Evolutionary conservation across 768 basidiomycete genomes (phyloP).

Genomic region (Floccularia luteovirens): DNA sequence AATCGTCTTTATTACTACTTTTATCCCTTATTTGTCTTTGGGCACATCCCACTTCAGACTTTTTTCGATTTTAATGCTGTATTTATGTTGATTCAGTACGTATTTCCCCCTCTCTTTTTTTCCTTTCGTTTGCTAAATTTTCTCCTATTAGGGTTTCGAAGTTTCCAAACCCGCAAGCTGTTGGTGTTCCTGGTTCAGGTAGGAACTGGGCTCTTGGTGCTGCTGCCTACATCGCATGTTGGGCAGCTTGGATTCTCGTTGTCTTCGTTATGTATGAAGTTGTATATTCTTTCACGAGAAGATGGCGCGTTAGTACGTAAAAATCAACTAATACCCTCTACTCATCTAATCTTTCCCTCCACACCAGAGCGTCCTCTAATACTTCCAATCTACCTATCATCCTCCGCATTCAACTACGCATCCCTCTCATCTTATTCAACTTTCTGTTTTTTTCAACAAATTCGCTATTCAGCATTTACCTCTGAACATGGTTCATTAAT

Average conservation of each 20-base stretch:
- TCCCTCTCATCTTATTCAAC: constrained; percentile 75
- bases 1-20: constrained; percentile 58
- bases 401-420: constrained; percentile 68
- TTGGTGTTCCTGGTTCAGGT: constrained; percentile 63
- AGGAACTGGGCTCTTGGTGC: constrained; percentile 78
- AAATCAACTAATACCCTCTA: constrained; percentile 4
- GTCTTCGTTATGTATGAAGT: constrained; percentile 75
- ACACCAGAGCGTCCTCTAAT: constrained; percentile 72
- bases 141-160: constrained; percentile 52
- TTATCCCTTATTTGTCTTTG: constrained; percentile 64
- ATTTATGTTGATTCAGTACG: constrained; percentile 79
- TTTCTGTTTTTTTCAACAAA: constrained; percentile 79
- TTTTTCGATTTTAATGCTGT: constrained; percentile 89
- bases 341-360: constrained; percentile 11
- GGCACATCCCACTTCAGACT: constrained; percentile 67
- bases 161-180: constrained; percentile 62
- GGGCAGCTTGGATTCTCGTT: constrained; percentile 64
- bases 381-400: constrained; percentile 76
- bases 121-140: constrained; percentile 1
- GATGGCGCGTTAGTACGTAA: constrained; percentile 76
- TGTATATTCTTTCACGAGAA: constrained; percentile 64
- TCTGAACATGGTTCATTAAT: constrained; percentile 36
- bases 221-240: constrained; percentile 79
- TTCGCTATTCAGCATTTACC: constrained; percentile 65
- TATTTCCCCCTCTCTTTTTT: constrained; percentile 13